Percentiles rank a stretch among this genome's conserved stretches.
Conservation (phyloP, 1,284 basidiomycete genomes). For the Papiliotrema fonsecae region DNA sequence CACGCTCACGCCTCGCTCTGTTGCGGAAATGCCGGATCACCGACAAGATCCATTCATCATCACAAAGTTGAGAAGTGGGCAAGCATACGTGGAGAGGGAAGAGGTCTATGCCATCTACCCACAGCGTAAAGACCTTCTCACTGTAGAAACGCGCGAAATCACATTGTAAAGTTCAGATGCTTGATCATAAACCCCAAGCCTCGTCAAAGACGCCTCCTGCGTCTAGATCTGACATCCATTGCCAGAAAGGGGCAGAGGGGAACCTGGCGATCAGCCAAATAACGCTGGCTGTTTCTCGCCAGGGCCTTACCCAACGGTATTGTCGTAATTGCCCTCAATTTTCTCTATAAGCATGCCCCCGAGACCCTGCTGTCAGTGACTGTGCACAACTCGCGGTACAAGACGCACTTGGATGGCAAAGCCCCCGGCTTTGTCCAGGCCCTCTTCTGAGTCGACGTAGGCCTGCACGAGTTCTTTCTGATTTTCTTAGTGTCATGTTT, state of each 20-base stretch:
- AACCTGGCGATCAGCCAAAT: constrained; percentile 24
- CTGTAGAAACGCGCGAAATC: constrained; percentile 33
- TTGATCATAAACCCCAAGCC: constrained; percentile 20
- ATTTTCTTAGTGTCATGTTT: background rate
- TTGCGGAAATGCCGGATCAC: constrained; percentile 11
- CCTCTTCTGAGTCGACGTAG: constrained; percentile 85
- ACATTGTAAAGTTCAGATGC: constrained; percentile 8
- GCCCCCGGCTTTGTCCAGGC: constrained; percentile 84
- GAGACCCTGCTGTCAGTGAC: constrained; percentile 56
- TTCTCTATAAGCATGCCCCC: constrained; percentile 75
- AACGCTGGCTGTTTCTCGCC: background rate
- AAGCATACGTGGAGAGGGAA: constrained; percentile 66
- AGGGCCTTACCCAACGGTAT: constrained; percentile 65
- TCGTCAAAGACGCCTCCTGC: constrained; percentile 44
- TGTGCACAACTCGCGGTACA: background rate
- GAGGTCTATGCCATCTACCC: constrained; percentile 70
- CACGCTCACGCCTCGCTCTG: constrained; percentile 55
- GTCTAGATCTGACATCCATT: constrained; percentile 43
- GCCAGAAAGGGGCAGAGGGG: constrained; percentile 44
- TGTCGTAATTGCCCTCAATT: constrained; percentile 87
- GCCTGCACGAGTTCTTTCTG: constrained; percentile 60
- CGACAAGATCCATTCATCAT: constrained; percentile 28
- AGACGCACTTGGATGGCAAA: constrained; percentile 83
- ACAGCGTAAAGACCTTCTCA: constrained; percentile 33
- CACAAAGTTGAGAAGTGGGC: background rate